phyloP scores from a whole-genome alignment of 23 red algal genomes.

The Gracilariopsis chorda region DNA sequence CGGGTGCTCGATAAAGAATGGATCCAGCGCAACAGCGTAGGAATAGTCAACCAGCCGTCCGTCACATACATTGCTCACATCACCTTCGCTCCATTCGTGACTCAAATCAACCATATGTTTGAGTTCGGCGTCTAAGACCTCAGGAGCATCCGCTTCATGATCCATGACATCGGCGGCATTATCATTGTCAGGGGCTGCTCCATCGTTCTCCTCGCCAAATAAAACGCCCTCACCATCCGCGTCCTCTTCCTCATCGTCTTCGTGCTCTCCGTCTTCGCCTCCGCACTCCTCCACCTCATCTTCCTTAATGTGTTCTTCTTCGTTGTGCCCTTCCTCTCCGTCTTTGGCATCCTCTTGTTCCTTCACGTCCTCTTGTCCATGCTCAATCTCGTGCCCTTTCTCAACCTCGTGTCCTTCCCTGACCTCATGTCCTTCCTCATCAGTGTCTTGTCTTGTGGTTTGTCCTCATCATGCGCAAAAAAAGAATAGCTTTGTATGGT shows the following conservation, averaged over 20 bases:
- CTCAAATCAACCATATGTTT: slow-evolving; percentile 6
- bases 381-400: too few relatives aligned
- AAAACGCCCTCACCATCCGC: background rate
- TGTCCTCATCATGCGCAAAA: slow-evolving; percentile 6
- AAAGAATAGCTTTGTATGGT: slow-evolving; percentile 2
- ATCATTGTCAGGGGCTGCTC: background rate
- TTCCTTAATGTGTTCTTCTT: background rate
- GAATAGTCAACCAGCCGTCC: slow-evolving; percentile 30
- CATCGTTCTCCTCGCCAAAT: background rate
- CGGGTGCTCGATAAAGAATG: slow-evolving; percentile 13
- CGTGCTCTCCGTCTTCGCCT: background rate
- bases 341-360: too few relatives aligned
- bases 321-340: background rate
- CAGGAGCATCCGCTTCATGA: background rate
- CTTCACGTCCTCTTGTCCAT: too few relatives aligned
- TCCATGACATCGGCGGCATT: background rate
- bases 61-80: slow-evolving; percentile 6
- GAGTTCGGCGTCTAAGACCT: background rate
- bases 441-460: slow-evolving; percentile 9
- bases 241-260: background rate
- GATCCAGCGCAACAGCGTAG: slow-evolving; percentile 6
- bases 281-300: slow-evolving; percentile 3
- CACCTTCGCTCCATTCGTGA: slow-evolving; percentile 15
- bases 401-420: too few relatives aligned
- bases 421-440: too few relatives aligned